Conservation (phyloP, 805 yeast genomes). For the Blastobotrys mokoenaii region DNA sequence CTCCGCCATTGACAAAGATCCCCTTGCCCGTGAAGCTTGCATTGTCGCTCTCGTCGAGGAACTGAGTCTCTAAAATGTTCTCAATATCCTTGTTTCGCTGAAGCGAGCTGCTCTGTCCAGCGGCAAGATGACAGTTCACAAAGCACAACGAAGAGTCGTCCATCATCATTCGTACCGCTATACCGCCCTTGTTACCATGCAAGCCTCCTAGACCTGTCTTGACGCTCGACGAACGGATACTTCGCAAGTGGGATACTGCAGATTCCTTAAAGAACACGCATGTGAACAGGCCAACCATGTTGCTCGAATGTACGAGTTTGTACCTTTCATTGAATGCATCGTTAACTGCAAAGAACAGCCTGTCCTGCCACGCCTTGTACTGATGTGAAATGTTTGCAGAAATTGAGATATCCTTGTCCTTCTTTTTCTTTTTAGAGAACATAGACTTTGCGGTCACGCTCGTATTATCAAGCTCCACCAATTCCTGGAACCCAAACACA, state of each 20-base stretch:
- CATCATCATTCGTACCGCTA: constrained; percentile 57
- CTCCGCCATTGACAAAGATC: constrained; percentile 31
- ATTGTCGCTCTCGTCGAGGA: constrained; percentile 14
- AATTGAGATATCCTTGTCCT: constrained; percentile 35
- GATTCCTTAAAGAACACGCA: constrained; percentile 57
- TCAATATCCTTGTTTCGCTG: constrained; percentile 86
- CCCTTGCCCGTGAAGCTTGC: constrained; percentile 13
- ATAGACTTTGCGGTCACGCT: constrained; percentile 55
- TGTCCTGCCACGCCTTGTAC: constrained; percentile 28
- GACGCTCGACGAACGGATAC: constrained; percentile 63
- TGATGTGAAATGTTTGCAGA: constrained; percentile 23
- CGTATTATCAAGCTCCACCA: constrained; percentile 81
- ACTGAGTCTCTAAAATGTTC: constrained; percentile 44
- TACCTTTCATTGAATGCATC: constrained; percentile 32
- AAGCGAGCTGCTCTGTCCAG: constrained; percentile 72
- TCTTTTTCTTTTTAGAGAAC: constrained; percentile 46
- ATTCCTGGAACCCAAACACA: constrained; percentile 82
- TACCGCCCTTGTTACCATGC: constrained; percentile 68
- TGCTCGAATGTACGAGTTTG: constrained; percentile 61
- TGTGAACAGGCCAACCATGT: constrained; percentile 76
- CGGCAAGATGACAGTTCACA: constrained; percentile 84
- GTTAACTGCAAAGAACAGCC: constrained; percentile 18
- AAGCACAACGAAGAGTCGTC: constrained; percentile 68
- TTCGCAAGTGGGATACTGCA: constrained; percentile 44
- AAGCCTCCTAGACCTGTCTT: constrained; percentile 94